Base-by-base conservation (phyloP, 2,329 filamentous ascomycete genomes). In the Ophiostoma perfectum region DNA sequence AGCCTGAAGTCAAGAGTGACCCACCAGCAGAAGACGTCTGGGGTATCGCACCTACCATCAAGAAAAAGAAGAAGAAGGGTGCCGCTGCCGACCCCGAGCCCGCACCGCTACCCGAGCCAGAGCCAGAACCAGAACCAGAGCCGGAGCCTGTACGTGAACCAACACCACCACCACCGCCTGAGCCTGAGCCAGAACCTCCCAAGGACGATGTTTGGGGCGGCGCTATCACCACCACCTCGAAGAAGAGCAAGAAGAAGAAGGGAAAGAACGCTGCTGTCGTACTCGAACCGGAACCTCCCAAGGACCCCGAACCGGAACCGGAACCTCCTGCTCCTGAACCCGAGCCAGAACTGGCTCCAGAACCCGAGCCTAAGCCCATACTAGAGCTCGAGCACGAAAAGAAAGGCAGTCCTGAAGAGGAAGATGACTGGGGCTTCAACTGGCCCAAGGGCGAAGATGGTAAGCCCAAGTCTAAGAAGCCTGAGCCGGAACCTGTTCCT, bases 181-280 rank as follows among this genome's bases (percentile, higher is more conserved):
- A 41, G 58, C 38, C 60, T 18, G 60, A 62, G 16, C 58, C 66
- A 45, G 67, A 70, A 41, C 16, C 39, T 7, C 58, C 64, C 41
- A 68, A 70, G 4, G 68, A 69, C 9, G 71, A 75, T n/a, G 38
- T 69, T 36, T 76, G 73, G 75, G 74, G 72, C 3, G 55, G 11
- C 27, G 12, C 27, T 27, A 27, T 27, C 60, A 70, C 69, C 38
- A 71, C 72, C 69, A 66, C 49, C 6, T 55, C 49, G 2, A 68
- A 68, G 74, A 55, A 18, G 66, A 67, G 38, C 18, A 69, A 69
- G 65, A 67, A 69, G 42, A 71, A 70, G 66, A 70, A 70, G 58
- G 70, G 67, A 76, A 39, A 36, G 18, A 42, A 60, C 1, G 7
- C 39, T 18, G 38, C 36, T 42, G 42, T 45, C 12, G 68, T 58